These are phyloP conservation scores for Puccinia hordei DNA, from an alignment of 1,284 basidiomycete species.

Conservation along the genomic window DNA sequence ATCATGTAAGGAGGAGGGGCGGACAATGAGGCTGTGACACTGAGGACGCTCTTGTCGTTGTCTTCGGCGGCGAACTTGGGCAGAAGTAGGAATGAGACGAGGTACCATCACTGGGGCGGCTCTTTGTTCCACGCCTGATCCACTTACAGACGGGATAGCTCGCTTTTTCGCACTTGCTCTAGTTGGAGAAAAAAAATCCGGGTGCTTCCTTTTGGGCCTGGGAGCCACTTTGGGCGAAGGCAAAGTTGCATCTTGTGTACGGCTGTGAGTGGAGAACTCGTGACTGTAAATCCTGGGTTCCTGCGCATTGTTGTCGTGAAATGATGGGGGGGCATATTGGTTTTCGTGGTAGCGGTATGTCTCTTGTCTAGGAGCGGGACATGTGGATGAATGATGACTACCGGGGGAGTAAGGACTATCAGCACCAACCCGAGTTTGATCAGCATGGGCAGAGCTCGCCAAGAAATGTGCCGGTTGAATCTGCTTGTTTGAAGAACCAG, in stretches of 20 bases:
- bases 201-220: neutral
- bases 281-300: too few species aligned
- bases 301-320: too few species aligned
- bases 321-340: too few species aligned
- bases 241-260: too few species aligned
- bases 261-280: too few species aligned
- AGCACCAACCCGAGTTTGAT: neutral
- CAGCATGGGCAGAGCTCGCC: neutral
- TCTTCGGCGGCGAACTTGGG: neutral
- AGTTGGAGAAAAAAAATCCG: neutral
- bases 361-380: too few species aligned
- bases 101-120: neutral
- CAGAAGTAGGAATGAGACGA: neutral
- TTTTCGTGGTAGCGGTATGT: too few species aligned
- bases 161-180: too few species aligned
- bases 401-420: too few species aligned
- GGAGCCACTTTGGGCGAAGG: neutral
- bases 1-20: neutral
- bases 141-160: neutral
- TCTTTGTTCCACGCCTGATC: neutral
- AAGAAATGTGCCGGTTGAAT: neutral
- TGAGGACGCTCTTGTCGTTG: neutral
- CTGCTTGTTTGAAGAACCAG: neutral
- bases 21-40: neutral
- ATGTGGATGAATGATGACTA: too few species aligned